Base-by-base conservation (phyloP, 2,329 filamentous ascomycete species). In the Verticillium albo-atrum region DNA sequence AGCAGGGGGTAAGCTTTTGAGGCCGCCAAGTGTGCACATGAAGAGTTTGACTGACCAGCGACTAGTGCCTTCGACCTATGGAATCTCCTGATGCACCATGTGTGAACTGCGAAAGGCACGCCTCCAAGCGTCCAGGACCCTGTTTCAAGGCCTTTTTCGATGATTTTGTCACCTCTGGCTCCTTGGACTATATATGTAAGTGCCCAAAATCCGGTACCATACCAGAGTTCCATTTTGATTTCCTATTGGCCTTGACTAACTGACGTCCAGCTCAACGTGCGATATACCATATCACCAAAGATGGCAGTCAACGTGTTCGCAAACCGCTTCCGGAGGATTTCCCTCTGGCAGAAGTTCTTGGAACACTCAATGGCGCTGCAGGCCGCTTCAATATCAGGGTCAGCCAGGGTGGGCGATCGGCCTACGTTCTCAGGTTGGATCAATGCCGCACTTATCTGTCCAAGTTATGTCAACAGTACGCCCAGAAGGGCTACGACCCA, bases 181-280 rank as follows among this genome's bases (percentile, higher is more conserved):
- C 75, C 4, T 77, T 74, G 65, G 78, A 79, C 60, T 77, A 77
- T 60, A 74, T 78, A 55, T 78, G 75, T 78, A 70, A 34, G 61
- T 58, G 73, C 63, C 2, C n/a, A 54, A 28, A 28, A 1, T 14
- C 25, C 28, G 10, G 51, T 54, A n/a, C 23, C 6, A n/a, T 23
- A 7, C 30, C 12, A 15, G 25, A 14, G 12, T 7, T 25, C 12
- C 14, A 5, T 32, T n/a, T 12, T 26, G 3, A 15, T 35, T 50
- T 34, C 32, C n/a, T n/a, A n/a, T n/a, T n/a, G n/a, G n/a, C n/a
- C n/a, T n/a, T n/a, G n/a, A n/a, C 52, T 20, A 20, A 56, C 55
- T 9, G 12, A 17, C n/a, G 25, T 47, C 12, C 50, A 76, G 74
- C 76, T 61, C 74, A 77, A 72, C 72, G 72, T 63, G 74, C 73